Evolutionary conservation across 2,329 filamentous ascomycete species (phyloP), one percentile per base, ranked within the genome.

Genomic region (Aspergillus sp.): DNA sequence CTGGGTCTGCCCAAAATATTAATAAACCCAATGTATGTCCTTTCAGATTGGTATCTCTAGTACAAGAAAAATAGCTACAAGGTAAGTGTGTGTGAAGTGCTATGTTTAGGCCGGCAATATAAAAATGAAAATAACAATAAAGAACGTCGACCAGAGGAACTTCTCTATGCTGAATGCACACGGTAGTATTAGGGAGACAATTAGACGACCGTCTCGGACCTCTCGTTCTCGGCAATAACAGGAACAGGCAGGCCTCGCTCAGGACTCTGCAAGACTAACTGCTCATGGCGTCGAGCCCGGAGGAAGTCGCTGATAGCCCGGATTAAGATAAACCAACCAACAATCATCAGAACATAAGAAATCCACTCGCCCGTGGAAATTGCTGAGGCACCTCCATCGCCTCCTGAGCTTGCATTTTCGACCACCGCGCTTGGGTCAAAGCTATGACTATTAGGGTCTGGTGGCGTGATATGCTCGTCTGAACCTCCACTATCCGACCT

Each of bases 281-380:
- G 90, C 78, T 99, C 95, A 71, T 98, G 95, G 69, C 91, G 83
- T 71, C 93, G 84, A 39, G 92, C 95, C 65, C 88, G 86, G 61
- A 98, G 77, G 72, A 95, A 99, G 72, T 98, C 93, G 67, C 89
- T 92, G 17, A 96, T 86, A n/a, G 92, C 88, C 75, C 93, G 86
- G 71, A 99, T 98, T 61, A 99, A 80, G 61, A 99, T 92, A 70
- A 98, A 98, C 95, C 95, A 99, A 5, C 95, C 95, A 1, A 96
- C 89, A 70, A 99, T 90, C 95, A 99, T 99, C 48, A 99, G 77
- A 15, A 90, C 81, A 68, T 98, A 99, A 11, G 92, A 90, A 62
- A 96, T 80, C 91, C 91, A 97, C 71, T 98, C 93, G 63, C 84
- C 88, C 51, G 88, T 88, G 5, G 83, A 85, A 42, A 96, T 85